Conservation (phyloP, 768 basidiomycete genomes). For the Cyclocybe cylindracea region DNA sequence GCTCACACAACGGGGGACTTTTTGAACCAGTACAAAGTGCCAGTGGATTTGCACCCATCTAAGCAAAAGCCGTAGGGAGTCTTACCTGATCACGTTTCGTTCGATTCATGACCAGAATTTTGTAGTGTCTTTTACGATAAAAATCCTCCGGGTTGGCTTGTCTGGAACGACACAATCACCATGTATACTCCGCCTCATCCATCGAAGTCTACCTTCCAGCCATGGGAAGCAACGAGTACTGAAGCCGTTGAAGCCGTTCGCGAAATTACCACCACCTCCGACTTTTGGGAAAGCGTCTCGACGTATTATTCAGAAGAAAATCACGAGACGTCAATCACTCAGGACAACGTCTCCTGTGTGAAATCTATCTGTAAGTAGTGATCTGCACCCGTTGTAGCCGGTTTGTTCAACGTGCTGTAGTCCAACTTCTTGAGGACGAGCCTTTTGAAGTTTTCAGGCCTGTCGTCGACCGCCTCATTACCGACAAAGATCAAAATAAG, state of each 20-base stretch:
- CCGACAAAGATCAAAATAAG: slow-evolving; percentile 79
- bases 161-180: slow-evolving; percentile 49
- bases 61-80: slow-evolving; percentile 44
- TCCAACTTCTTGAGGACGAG: slow-evolving; percentile 78
- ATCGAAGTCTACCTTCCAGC: slow-evolving; percentile 50
- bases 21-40: slow-evolving; percentile 54
- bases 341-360: slow-evolving; percentile 71
- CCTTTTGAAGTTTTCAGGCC: slow-evolving; percentile 65
- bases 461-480: slow-evolving; percentile 61
- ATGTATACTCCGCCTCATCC: slow-evolving; percentile 50
- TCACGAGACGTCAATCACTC: slow-evolving; percentile 58
- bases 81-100: too few relatives aligned
- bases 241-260: slow-evolving; percentile 53
- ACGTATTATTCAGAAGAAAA: slow-evolving; percentile 80
- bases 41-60: slow-evolving; percentile 38
- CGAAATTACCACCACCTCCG: slow-evolving; percentile 41
- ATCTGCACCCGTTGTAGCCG: neutral
- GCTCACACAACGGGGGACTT: slow-evolving; percentile 55
- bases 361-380: slow-evolving; percentile 69
- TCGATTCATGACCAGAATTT: neutral
- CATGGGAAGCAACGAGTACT: slow-evolving; percentile 59
- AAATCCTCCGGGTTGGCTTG: slow-evolving; percentile 67
- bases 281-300: slow-evolving; percentile 72
- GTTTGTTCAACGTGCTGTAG: slow-evolving; percentile 31
- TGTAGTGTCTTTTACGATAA: slow-evolving; percentile 57